phyloP scores from a whole-genome alignment of 2,329 filamentous ascomycete species.

The Hymenoscyphus linearis region DNA sequence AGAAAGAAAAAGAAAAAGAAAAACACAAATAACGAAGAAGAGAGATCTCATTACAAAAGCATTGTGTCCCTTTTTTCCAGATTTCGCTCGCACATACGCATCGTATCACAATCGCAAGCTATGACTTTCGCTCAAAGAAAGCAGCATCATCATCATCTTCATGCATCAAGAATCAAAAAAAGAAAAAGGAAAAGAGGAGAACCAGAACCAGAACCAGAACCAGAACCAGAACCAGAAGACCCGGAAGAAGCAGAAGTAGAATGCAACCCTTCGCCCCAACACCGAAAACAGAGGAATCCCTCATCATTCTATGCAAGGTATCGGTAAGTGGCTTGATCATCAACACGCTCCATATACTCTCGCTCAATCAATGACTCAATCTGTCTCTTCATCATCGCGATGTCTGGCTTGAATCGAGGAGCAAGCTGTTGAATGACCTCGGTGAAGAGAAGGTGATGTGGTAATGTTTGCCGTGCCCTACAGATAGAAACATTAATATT shows the following conservation, averaged over 20 bases:
- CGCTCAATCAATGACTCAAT: slow-evolving; percentile 72
- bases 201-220: too few species aligned
- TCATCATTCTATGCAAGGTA: slow-evolving; percentile 55
- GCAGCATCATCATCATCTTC: neutral
- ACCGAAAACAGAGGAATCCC: neutral
- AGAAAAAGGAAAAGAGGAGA: neutral
- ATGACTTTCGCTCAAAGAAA: neutral
- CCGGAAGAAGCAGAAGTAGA: too few species aligned
- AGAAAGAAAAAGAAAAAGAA: neutral
- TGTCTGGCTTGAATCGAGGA: slow-evolving; percentile 68
- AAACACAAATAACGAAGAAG: too few species aligned
- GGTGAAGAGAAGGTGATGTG: slow-evolving; percentile 62
- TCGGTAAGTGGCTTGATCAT: slow-evolving; percentile 62
- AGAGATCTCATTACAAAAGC: neutral
- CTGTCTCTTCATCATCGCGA: slow-evolving; percentile 73
- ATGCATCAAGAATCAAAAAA: too few species aligned
- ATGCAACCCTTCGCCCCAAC: too few species aligned
- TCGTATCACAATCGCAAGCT: neutral
- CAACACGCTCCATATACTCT: slow-evolving; percentile 73
- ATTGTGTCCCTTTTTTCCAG: neutral
- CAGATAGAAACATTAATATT: slow-evolving; percentile 34
- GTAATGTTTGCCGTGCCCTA: slow-evolving; percentile 68
- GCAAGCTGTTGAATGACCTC: slow-evolving; percentile 68
- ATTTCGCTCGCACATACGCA: neutral
- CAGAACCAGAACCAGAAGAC: too few species aligned